phyloP scores from a whole-genome alignment of 2,329 filamentous ascomycete species.

The Alternaria metachromatica region DNA sequence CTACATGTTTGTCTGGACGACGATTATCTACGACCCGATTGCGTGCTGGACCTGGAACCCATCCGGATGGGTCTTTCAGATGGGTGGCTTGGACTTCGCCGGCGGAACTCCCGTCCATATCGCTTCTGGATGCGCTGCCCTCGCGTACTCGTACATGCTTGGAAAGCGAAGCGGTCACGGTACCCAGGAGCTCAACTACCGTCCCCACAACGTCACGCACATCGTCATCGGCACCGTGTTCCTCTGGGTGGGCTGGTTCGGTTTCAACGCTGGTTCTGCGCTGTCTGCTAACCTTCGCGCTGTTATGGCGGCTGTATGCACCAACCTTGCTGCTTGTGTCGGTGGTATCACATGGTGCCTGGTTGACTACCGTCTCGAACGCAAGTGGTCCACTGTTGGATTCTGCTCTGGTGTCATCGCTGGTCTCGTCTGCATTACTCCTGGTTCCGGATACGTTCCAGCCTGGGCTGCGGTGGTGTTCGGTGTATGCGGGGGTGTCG shows the following conservation, averaged over 20 bases:
- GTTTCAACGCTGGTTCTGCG: slow-evolving; percentile 89
- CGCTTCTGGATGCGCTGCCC: slow-evolving; percentile 78
- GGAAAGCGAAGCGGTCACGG: slow-evolving; percentile 85
- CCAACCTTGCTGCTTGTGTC: slow-evolving; percentile 82
- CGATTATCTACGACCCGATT: slow-evolving; percentile 88
- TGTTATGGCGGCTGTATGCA: slow-evolving; percentile 85
- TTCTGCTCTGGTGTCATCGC: slow-evolving; percentile 92
- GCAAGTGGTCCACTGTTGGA: slow-evolving; percentile 91
- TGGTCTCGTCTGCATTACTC: slow-evolving; percentile 86
- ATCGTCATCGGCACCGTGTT: slow-evolving; percentile 93
- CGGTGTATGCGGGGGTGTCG: slow-evolving; percentile 75
- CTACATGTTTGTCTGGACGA: slow-evolving; percentile 94
- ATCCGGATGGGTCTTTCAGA: slow-evolving; percentile 76
- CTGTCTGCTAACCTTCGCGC: slow-evolving; percentile 82
- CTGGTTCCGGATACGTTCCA: slow-evolving; percentile 84
- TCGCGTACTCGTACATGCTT: slow-evolving; percentile 91
- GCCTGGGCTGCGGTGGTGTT: slow-evolving; percentile 84
- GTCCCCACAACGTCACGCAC: slow-evolving; percentile 90
- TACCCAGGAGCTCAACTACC: slow-evolving; percentile 87
- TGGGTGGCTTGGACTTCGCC: slow-evolving; percentile 87
- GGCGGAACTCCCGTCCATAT: slow-evolving; percentile 93
- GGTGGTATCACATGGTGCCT: slow-evolving; percentile 90
- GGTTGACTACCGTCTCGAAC: slow-evolving; percentile 85
- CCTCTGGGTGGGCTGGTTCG: slow-evolving; percentile 95
- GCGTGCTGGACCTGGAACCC: slow-evolving; percentile 96